A percentile compares a stretch with the other conserved stretches of the same genome.
Conservation (phyloP, 495 filamentous ascomycete genomes). For the Aspergillus asperescens region DNA sequence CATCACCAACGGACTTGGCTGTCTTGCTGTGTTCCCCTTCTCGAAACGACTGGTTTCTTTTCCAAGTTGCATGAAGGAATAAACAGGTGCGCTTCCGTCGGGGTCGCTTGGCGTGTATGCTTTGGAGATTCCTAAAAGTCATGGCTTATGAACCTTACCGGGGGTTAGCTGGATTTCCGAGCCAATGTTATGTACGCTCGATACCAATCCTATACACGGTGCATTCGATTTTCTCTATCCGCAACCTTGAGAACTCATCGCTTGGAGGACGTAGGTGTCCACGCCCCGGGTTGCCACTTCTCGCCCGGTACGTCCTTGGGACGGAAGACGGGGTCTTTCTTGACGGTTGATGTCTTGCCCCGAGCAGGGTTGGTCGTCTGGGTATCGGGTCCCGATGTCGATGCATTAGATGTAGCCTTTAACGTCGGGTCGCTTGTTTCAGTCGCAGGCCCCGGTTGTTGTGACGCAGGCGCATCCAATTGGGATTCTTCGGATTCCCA, state of each 20-base stretch:
- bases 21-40: neutral
- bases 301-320: slow-evolving; percentile 54
- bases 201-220: neutral
- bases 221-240: neutral
- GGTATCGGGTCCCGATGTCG: neutral
- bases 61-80: neutral
- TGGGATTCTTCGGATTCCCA: slow-evolving; percentile 74
- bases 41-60: neutral
- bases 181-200: too few relatives aligned
- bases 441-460: slow-evolving; percentile 39
- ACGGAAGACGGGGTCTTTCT: slow-evolving; percentile 58
- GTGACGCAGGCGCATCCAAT: slow-evolving; percentile 51
- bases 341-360: slow-evolving; percentile 17
- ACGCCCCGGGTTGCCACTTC: slow-evolving; percentile 71
- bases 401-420: slow-evolving; percentile 18
- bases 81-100: too few relatives aligned
- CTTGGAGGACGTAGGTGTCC: slow-evolving; percentile 49
- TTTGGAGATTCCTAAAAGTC: too few relatives aligned
- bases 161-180: neutral
- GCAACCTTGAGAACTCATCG: slow-evolving; percentile 22
- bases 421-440: slow-evolving; percentile 29
- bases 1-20: too few relatives aligned
- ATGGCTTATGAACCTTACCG: too few relatives aligned
- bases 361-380: neutral
- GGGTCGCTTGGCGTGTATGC: too few relatives aligned